Base-by-base conservation (phyloP, 2,329 filamentous ascomycete species). In the Aspergillus persii region DNA sequence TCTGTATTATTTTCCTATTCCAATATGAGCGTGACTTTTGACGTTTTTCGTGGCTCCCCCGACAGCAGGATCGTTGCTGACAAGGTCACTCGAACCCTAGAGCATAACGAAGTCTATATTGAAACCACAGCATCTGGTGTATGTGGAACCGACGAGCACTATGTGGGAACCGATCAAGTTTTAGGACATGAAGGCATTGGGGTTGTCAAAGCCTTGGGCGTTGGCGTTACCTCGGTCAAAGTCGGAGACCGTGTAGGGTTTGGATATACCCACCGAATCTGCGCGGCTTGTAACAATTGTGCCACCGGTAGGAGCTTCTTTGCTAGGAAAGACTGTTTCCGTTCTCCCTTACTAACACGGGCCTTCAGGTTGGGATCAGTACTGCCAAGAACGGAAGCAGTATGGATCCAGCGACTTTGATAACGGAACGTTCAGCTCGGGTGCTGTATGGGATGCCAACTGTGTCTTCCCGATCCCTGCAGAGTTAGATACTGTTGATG, bases 211-310 rank as follows among this genome's bases (percentile, higher is more conserved):
- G 11, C 11, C 11, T 11, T 41, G 12, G 36, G 36, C 4, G 4
- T 15, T 4, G 36, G 36, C 3, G 36, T 41, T 6, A 41, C 11
- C 15, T 15, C 36, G 6, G 12, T n/a, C 3, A 41, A 41, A 5
- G 36, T 41, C 4, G 36, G 36, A 5, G 36, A 41, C 12, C 36
- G 36, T 3, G 36, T 41, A 4, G 36, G 36, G 15, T 41, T 41
- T n/a, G 36, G 12, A 6, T 41, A 41, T 44, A 60, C 63, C 12
- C 68, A 70, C 48, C 54, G 60, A 31, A 46, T 64, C n/a, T 75
- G 73, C 46, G 69, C 69, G 3, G 59, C 64, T 23, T 76, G 74
- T 63, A 63, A 68, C 36, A 62, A 70, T 58, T 75, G 73, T 53
- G 56, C 68, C 27, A 60, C 63, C 15, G 67, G 67, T 63, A 7